These are phyloP conservation scores for Aspergillus campestris DNA, from an alignment of 495 filamentous ascomycete species.

Conservation along the genomic window DNA sequence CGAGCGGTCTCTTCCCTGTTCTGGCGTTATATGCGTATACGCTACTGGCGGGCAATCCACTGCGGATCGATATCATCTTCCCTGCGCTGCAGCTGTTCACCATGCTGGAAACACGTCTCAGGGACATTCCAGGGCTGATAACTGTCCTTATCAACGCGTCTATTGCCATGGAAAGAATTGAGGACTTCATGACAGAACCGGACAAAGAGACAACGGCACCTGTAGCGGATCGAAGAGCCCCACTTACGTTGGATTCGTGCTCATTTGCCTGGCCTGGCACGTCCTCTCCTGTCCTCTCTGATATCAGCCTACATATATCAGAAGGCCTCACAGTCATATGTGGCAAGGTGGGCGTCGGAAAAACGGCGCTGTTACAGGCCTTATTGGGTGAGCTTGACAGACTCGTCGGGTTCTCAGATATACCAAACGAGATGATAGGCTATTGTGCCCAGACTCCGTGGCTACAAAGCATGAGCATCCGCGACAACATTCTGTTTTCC, in stretches of 20 bases:
- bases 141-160: conserved; percentile 64
- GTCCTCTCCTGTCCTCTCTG: conserved; percentile 47
- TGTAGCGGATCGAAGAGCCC: conserved; percentile 17
- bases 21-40: conserved; percentile 74
- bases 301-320: conserved; percentile 52
- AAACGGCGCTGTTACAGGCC: conserved; percentile 71
- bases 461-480: conserved; percentile 86
- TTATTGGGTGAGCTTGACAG: conserved; percentile 72
- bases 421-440: conserved; percentile 61
- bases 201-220: conserved; percentile 50
- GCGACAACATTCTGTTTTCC: conserved; percentile 76
- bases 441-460: conserved; percentile 85
- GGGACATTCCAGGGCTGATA: conserved; percentile 62
- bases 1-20: conserved; percentile 65
- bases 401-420: conserved; percentile 44
- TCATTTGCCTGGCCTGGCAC: conserved; percentile 73
- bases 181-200: conserved; percentile 76
- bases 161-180: conserved; percentile 68
- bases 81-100: conserved; percentile 70
- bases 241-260: conserved; percentile 48
- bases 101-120: conserved; percentile 60
- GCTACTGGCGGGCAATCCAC: conserved; percentile 48
- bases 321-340: conserved; percentile 57
- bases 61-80: conserved; percentile 72
- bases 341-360: conserved; percentile 73